Percentiles rank a stretch among this genome's conserved stretches.
Evolutionary conservation across 805 yeast genomes (phyloP).

Genomic region (Maudiozyma barnettii): DNA sequence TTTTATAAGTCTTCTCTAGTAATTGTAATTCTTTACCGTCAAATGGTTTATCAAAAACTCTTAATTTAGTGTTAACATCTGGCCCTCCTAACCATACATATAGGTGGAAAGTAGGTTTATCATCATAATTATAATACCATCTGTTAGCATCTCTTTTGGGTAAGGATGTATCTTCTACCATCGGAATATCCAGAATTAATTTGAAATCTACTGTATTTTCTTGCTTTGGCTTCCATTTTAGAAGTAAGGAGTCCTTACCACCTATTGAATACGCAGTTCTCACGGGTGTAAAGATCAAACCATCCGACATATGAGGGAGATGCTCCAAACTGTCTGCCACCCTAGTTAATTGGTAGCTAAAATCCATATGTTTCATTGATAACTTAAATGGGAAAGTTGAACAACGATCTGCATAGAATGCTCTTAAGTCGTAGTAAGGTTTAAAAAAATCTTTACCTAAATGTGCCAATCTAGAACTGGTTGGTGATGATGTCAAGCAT

Average conservation of each 20-base stretch:
- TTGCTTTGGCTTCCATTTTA: slow-evolving; percentile 96
- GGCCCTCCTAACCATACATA: slow-evolving; percentile 69
- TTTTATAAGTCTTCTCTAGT: slow-evolving; percentile 43
- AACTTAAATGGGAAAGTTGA: slow-evolving; percentile 75
- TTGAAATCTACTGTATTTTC: slow-evolving; percentile 91
- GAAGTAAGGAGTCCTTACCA: slow-evolving; percentile 64
- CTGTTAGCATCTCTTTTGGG: slow-evolving; percentile 54
- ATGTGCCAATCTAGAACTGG: slow-evolving; percentile 80
- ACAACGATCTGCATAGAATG: slow-evolving; percentile 62
- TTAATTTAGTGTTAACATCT: slow-evolving; percentile 25
- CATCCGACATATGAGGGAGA: slow-evolving; percentile 85
- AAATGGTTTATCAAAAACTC: slow-evolving; percentile 26
- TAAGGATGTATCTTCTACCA: slow-evolving; percentile 26
- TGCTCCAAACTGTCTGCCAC: slow-evolving; percentile 63
- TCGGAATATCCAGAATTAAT: slow-evolving; percentile 37
- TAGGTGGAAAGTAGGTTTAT: slow-evolving; percentile 60
- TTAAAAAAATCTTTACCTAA: slow-evolving; percentile 69
- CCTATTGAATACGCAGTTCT: slow-evolving; percentile 81
- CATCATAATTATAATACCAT: slow-evolving; percentile 72
- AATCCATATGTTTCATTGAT: slow-evolving; percentile 80
- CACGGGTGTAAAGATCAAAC: slow-evolving; percentile 86
- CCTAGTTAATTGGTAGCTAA: slow-evolving; percentile 65
- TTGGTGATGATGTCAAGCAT: slow-evolving; percentile 55
- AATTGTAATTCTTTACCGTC: slow-evolving; percentile 24
- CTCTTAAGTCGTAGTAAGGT: slow-evolving; percentile 69